A percentile compares a stretch with the other conserved stretches of the same genome.
phyloP scores from a whole-genome alignment of 1,284 basidiomycete genomes.

The Agroathelia rolfsii region DNA sequence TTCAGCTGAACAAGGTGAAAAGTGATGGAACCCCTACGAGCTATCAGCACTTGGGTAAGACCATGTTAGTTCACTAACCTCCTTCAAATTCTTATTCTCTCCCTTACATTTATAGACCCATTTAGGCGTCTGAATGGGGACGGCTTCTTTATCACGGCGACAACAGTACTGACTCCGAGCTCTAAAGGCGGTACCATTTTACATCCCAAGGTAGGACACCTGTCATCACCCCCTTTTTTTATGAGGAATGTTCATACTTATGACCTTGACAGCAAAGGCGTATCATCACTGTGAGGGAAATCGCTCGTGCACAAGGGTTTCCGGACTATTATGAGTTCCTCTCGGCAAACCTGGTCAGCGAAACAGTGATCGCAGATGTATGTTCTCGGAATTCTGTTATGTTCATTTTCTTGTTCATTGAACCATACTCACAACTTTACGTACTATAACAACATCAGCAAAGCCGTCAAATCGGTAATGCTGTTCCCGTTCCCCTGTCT shows the following conservation, averaged over 20 bases:
- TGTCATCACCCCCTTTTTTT: not conserved
- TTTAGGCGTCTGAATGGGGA: slow-evolving; percentile 44
- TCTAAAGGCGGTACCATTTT: slow-evolving; percentile 39
- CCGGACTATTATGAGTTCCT: slow-evolving; percentile 54
- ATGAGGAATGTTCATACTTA: slow-evolving; percentile 4
- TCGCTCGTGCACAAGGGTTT: slow-evolving; percentile 63
- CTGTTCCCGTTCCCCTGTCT: slow-evolving; percentile 59
- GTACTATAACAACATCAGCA: too few relatives aligned
- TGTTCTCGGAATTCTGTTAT: slow-evolving; percentile 14
- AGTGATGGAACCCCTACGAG: slow-evolving; percentile 14
- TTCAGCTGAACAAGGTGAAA: slow-evolving; percentile 25
- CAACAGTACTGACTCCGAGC: slow-evolving; percentile 42
- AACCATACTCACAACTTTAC: slow-evolving; percentile 1
- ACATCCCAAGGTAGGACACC: slow-evolving; percentile 50
- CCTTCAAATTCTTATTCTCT: not conserved
- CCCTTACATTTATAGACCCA: slow-evolving; percentile 24
- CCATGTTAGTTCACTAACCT: slow-evolving; percentile 10
- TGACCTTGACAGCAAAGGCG: slow-evolving; percentile 45
- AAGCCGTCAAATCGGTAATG: slow-evolving; percentile 64
- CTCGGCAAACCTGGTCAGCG: slow-evolving; percentile 29
- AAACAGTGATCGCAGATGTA: slow-evolving; percentile 37
- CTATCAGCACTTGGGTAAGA: slow-evolving; percentile 17
- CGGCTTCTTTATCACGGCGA: slow-evolving; percentile 45
- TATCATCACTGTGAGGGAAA: slow-evolving; percentile 51
- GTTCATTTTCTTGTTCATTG: slow-evolving; percentile 3